Percentiles rank a stretch among this genome's conserved stretches.
phyloP scores from a whole-genome alignment of 805 yeast genomes.

The Lachancea dasiensis region DNA sequence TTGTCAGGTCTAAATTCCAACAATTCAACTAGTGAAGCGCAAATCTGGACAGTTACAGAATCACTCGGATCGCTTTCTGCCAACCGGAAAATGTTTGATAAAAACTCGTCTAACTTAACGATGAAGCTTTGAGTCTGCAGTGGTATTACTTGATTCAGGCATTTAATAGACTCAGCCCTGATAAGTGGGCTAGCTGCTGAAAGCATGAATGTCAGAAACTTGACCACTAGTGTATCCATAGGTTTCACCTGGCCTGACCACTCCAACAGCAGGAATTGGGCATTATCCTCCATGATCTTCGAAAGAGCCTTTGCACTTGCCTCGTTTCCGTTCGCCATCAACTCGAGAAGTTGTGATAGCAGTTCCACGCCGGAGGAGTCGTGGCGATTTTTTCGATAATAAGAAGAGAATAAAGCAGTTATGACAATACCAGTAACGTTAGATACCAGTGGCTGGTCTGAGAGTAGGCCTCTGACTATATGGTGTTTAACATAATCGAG shows the following conservation, averaged over 20 bases:
- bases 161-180: conserved; percentile 57
- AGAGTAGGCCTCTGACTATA: conserved; percentile 37
- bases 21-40: conserved; percentile 65
- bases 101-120: conserved; percentile 58
- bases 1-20: conserved; percentile 77
- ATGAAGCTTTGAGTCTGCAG: conserved; percentile 61
- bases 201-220: conserved; percentile 50
- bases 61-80: conserved; percentile 54
- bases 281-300: conserved; percentile 88
- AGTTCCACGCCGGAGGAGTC: conserved; percentile 53
- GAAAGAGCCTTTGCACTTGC: conserved; percentile 60
- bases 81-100: conserved; percentile 57
- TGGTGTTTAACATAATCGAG: conserved; percentile 40
- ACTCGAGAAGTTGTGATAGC: conserved; percentile 59
- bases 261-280: conserved; percentile 55
- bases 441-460: conserved; percentile 46
- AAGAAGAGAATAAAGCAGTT: conserved; percentile 65
- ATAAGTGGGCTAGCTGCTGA: conserved; percentile 39
- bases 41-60: conserved; percentile 64
- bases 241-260: conserved; percentile 52
- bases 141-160: conserved; percentile 72
- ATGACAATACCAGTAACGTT: conserved; percentile 89
- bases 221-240: conserved; percentile 57
- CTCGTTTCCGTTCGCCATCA: conserved; percentile 45
- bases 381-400: conserved; percentile 32